Percentiles rank a stretch among this genome's conserved stretches.
These are phyloP conservation scores for Acanthamoeba lugdunensis DNA, from an alignment of 208 protist species.

Conservation along the genomic window DNA sequence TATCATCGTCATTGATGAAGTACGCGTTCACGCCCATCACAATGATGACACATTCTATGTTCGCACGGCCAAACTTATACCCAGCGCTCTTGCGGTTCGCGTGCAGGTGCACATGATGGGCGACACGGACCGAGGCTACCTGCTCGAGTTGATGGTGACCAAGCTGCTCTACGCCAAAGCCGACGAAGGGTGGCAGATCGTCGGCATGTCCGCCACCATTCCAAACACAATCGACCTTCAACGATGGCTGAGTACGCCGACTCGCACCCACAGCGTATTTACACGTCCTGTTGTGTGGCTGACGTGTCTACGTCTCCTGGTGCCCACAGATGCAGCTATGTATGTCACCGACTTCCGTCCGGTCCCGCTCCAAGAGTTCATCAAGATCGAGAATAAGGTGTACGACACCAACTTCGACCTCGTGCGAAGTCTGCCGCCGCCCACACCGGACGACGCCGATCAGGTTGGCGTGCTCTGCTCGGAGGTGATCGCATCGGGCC, in stretches of 20 bases:
- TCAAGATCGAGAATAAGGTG: constrained; percentile 75
- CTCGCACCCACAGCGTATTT: neutral
- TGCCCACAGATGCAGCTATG: constrained; percentile 20
- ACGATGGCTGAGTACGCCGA: constrained; percentile 79
- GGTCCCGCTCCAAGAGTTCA: constrained; percentile 82
- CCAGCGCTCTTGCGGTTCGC: constrained; percentile 70
- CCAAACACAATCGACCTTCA: constrained; percentile 81
- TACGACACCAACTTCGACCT: constrained; percentile 9
- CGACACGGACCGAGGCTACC: constrained; percentile 85
- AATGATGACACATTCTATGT: neutral
- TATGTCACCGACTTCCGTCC: constrained; percentile 82
- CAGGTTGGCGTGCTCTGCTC: constrained; percentile 51
- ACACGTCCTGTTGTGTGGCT: neutral
- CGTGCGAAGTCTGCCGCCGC: neutral
- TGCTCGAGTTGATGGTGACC: constrained; percentile 87
- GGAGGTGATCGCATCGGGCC: constrained; percentile 57
- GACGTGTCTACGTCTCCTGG: neutral
- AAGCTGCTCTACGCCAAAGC: constrained; percentile 83
- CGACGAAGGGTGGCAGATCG: constrained; percentile 61
- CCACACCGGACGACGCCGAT: neutral
- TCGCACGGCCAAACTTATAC: neutral
- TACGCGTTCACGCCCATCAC: constrained; percentile 82
- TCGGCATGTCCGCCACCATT: constrained; percentile 86
- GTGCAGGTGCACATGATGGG: constrained; percentile 90
- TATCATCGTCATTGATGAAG: constrained; percentile 88